A percentile compares a stretch with the other conserved stretches of the same genome.
These are phyloP conservation scores for Solanum hybrid DNA, from an alignment of 305 asterid species.

Conservation along the genomic window DNA sequence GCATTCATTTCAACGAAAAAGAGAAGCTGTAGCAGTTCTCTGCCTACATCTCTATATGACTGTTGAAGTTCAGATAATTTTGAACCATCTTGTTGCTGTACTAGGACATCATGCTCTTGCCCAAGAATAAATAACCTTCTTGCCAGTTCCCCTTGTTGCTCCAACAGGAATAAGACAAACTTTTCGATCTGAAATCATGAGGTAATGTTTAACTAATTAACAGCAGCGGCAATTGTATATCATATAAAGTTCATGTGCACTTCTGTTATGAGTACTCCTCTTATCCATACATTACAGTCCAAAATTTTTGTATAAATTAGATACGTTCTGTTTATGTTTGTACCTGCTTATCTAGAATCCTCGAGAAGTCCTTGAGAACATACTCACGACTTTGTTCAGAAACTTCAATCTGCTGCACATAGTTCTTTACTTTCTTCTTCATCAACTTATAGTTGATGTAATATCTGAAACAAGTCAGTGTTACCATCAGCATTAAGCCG, in stretches of 20 bases:
- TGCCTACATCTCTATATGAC: slow-evolving; percentile 50
- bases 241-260: background rate
- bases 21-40: slow-evolving; percentile 50
- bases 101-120: slow-evolving; percentile 35
- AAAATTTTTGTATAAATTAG: background rate
- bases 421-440: slow-evolving; percentile 72
- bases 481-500: background rate
- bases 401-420: slow-evolving; percentile 37
- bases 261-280: background rate
- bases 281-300: background rate
- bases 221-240: background rate
- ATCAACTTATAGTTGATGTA: slow-evolving; percentile 67
- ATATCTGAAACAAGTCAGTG: slow-evolving; percentile 27
- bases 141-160: slow-evolving; percentile 65
- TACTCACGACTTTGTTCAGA: slow-evolving; percentile 31
- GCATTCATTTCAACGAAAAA: slow-evolving; percentile 62
- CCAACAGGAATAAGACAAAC: slow-evolving; percentile 54
- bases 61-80: slow-evolving; percentile 36
- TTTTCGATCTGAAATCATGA: slow-evolving; percentile 55
- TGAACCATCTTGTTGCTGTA: slow-evolving; percentile 23
- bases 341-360: slow-evolving; percentile 69
- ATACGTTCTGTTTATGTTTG: background rate
- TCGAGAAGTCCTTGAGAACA: slow-evolving; percentile 57
- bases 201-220: background rate
- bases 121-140: slow-evolving; percentile 40